phyloP scores from a whole-genome alignment of 1,139 yeast genomes.

The Taphrina populina region DNA sequence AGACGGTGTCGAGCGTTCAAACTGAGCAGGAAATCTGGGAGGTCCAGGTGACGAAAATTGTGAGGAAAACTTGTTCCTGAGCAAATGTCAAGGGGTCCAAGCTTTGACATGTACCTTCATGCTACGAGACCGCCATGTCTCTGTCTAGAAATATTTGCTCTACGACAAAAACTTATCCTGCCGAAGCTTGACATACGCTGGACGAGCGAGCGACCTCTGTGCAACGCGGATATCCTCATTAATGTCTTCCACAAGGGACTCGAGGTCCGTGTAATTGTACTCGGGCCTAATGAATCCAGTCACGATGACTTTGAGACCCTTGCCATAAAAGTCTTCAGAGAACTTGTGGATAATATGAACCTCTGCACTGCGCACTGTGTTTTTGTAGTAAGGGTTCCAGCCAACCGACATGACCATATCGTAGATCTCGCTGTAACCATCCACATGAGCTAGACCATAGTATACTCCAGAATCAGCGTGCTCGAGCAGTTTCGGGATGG shows the following conservation, averaged over 20 bases:
- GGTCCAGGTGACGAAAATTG: too few species aligned
- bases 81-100: too few species aligned
- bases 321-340: constrained; percentile 73
- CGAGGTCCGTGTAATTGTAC: constrained; percentile 66
- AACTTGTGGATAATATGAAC: constrained; percentile 81
- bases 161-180: constrained; percentile 30
- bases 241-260: constrained; percentile 83
- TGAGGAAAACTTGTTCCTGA: too few species aligned
- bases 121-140: too few species aligned
- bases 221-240: constrained; percentile 75
- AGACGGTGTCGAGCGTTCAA: too few species aligned
- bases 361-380: constrained; percentile 74
- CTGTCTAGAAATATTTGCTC: too few species aligned
- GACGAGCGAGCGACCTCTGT: constrained; percentile 48
- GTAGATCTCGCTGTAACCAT: constrained; percentile 48
- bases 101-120: too few species aligned
- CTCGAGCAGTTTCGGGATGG: constrained; percentile 41
- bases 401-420: constrained; percentile 97
- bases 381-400: constrained; percentile 89
- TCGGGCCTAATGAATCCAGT: constrained; percentile 93
- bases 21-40: too few species aligned
- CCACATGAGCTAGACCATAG: constrained; percentile 71
- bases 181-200: constrained; percentile 30
- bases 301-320: constrained; percentile 62
- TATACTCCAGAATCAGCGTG: constrained; percentile 76